Evolutionary conservation across 225 moss, liverwort and hornwort genomes (phyloP).

Genomic region (Marchantia polymorpha): DNA sequence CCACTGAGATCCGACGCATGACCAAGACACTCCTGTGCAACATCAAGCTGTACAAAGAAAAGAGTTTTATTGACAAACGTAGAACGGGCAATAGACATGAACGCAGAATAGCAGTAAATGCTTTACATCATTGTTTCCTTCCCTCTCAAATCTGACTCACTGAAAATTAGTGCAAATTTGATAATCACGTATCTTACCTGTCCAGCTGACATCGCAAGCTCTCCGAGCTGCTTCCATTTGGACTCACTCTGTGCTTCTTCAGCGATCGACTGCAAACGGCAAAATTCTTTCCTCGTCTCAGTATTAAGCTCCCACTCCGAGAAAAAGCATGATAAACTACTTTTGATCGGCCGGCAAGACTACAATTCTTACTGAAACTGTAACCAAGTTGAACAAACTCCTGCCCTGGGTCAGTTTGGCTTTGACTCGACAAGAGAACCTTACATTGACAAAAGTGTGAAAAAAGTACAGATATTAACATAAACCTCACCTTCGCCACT

Average conservation of each 20-base stretch:
- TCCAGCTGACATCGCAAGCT: constrained; percentile 87
- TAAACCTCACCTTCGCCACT: constrained; percentile 62
- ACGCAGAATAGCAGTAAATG: not conserved
- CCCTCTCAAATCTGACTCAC: too few species aligned
- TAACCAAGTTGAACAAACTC: not conserved
- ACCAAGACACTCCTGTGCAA: constrained; percentile 80
- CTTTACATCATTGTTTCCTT: too few species aligned
- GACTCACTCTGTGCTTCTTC: constrained; percentile 87
- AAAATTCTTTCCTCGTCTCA: not conserved
- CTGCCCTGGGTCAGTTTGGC: not conserved
- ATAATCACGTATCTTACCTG: too few species aligned
- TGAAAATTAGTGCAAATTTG: not conserved
- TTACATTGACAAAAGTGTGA: not conserved
- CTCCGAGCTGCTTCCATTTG: constrained; percentile 94
- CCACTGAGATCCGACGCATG: constrained; percentile 89
- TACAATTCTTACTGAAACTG: not conserved
- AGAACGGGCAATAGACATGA: not conserved
- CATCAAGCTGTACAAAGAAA: constrained; percentile 57
- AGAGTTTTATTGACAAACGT: not conserved
- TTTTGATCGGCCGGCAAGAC: not conserved
- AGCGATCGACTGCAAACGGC: constrained; percentile 59
- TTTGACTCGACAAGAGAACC: not conserved
- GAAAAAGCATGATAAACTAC: not conserved
- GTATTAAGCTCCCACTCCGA: too few species aligned
- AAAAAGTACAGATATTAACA: not conserved